Evolutionary conservation across 768 basidiomycete species (phyloP).

Genomic region (Lyophyllum decastes): DNA sequence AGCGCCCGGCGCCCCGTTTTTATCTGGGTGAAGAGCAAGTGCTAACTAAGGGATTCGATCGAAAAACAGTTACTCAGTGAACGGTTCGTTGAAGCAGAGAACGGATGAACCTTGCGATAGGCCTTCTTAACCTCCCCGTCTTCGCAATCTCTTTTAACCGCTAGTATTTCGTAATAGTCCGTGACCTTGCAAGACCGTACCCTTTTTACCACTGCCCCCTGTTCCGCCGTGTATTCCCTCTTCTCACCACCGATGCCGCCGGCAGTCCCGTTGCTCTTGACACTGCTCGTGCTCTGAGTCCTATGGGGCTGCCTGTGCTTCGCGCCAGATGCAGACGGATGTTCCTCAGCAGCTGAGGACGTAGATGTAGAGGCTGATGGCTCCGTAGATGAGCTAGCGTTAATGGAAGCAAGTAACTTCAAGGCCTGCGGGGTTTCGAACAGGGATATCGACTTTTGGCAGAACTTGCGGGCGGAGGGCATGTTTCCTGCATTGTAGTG

Average conservation of each 20-base stretch:
- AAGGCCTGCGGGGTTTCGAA: slow-evolving; percentile 78
- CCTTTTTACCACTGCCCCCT: slow-evolving; percentile 79
- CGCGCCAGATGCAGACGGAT: slow-evolving; percentile 72
- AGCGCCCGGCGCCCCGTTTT: slow-evolving; percentile 96
- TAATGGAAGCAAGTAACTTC: slow-evolving; percentile 66
- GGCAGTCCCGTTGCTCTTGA: slow-evolving; percentile 40
- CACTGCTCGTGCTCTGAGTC: slow-evolving; percentile 18
- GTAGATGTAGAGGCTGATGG: slow-evolving; percentile 42
- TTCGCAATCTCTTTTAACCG: slow-evolving; percentile 76
- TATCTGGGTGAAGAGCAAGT: slow-evolving; percentile 87
- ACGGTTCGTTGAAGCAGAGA: neutral
- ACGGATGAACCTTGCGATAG: slow-evolving; percentile 80
- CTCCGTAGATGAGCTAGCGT: slow-evolving; percentile 51
- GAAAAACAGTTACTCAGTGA: neutral
- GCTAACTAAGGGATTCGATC: slow-evolving; percentile 66
- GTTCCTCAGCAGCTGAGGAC: slow-evolving; percentile 52
- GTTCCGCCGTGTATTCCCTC: slow-evolving; percentile 86
- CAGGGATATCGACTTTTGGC: slow-evolving; percentile 82
- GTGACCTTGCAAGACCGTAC: slow-evolving; percentile 85
- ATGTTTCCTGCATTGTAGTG: slow-evolving; percentile 74
- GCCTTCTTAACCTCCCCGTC: slow-evolving; percentile 90
- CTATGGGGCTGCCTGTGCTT: slow-evolving; percentile 56
- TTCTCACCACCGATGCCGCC: slow-evolving; percentile 71
- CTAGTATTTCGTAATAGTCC: slow-evolving; percentile 92
- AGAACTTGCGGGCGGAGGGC: slow-evolving; percentile 83